Conservation (phyloP, 805 yeast species). For the Komagataella phaffii region DNA sequence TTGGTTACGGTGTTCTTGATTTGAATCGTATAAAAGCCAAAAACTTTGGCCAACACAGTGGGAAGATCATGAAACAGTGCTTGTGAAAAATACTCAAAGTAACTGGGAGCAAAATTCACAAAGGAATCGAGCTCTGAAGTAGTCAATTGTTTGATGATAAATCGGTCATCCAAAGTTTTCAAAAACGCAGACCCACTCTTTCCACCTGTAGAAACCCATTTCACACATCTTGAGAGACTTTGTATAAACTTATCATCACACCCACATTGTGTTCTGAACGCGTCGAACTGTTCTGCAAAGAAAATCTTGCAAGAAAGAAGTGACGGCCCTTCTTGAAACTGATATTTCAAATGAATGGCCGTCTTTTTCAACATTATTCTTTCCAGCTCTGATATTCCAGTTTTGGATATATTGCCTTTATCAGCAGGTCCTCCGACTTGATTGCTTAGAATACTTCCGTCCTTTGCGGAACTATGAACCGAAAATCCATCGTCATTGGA, state of each 20-base stretch:
- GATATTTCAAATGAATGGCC: slow-evolving; percentile 85
- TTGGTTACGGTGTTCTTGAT: slow-evolving; percentile 70
- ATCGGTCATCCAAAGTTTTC: slow-evolving; percentile 83
- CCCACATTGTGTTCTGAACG: slow-evolving; percentile 76
- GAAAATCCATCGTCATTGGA: neutral
- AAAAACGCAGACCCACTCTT: slow-evolving; percentile 91
- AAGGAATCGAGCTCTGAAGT: slow-evolving; percentile 87
- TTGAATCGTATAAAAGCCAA: slow-evolving; percentile 91
- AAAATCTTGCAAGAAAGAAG: slow-evolving; percentile 85
- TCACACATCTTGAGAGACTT: slow-evolving; percentile 82
- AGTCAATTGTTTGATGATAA: slow-evolving; percentile 80
- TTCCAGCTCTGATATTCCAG: slow-evolving; percentile 34
- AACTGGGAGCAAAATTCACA: slow-evolving; percentile 90
- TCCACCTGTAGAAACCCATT: slow-evolving; percentile 96
- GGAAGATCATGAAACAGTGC: slow-evolving; percentile 91
- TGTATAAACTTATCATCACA: slow-evolving; percentile 66
- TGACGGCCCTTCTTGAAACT: slow-evolving; percentile 76
- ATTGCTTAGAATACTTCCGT: neutral
- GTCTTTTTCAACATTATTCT: slow-evolving; percentile 63
- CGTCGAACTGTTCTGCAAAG: slow-evolving; percentile 94
- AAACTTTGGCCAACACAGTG: slow-evolving; percentile 85
- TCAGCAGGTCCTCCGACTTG: neutral
- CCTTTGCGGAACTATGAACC: neutral
- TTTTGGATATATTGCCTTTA: slow-evolving; percentile 11
- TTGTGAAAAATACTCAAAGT: slow-evolving; percentile 91